Percentiles rank a stretch among this genome's conserved stretches.
phyloP scores from a whole-genome alignment of 164 flowering plant species.

The Vitis amurensis region DNA sequence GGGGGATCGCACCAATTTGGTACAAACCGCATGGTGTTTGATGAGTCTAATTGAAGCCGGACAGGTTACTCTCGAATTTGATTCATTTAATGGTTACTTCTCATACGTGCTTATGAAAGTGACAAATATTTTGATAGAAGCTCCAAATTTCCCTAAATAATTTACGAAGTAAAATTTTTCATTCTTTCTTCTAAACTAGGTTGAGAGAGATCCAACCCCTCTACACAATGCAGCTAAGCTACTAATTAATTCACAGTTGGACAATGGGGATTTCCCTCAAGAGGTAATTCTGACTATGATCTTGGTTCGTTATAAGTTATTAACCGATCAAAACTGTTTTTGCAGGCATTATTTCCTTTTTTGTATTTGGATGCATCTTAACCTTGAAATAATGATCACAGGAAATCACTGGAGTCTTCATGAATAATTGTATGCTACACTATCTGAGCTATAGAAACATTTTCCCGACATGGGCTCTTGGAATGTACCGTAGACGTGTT shows the following conservation, averaged over 20 bases:
- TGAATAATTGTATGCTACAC: too few species aligned
- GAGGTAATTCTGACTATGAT: neutral
- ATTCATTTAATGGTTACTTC: neutral
- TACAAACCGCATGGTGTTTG: slow-evolving; percentile 62
- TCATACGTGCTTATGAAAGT: accelerated
- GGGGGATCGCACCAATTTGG: slow-evolving; percentile 44
- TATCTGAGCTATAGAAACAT: too few species aligned
- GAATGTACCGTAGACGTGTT: too few species aligned
- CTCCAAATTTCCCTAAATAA: too few species aligned
- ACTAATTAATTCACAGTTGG: slow-evolving; percentile 39
- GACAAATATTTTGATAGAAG: too few species aligned
- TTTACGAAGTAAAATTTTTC: neutral
- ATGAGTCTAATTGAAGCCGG: slow-evolving; percentile 52
- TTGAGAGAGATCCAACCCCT: slow-evolving; percentile 34
- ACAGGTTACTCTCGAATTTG: slow-evolving; percentile 33
- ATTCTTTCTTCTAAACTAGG: slow-evolving; percentile 8
- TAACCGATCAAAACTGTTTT: too few species aligned
- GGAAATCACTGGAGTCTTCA: too few species aligned
- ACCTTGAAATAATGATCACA: too few species aligned
- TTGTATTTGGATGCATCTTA: too few species aligned
- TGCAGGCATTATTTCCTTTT: too few species aligned
- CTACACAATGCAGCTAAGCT: slow-evolving; percentile 37
- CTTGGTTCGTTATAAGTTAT: too few species aligned
- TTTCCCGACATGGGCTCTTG: too few species aligned
- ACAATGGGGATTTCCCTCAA: slow-evolving; percentile 45